Evolutionary conservation across 441 rosid genomes (phyloP), one percentile per base, ranked within the genome.

Genomic region (Melastoma candidum): DNA sequence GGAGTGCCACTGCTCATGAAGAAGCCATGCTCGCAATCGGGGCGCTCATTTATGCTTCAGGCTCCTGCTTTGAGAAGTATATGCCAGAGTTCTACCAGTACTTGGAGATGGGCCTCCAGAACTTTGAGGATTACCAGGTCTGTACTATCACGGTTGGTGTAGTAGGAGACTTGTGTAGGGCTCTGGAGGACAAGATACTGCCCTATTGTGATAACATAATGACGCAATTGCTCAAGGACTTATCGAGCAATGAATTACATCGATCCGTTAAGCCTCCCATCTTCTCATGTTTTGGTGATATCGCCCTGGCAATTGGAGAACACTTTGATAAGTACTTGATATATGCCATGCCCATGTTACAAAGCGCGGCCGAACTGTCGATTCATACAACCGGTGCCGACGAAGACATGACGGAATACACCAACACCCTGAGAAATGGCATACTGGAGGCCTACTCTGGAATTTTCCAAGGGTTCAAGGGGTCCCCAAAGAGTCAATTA

Each of bases 21-120:
- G 98, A 90, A 76, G 97, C 95, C 49, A 85, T 92, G 94, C 95
- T 92, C 47, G 98, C 96, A 27, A 85, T 92, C 9, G 98, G 98
- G 60, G 88, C 96, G 5, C 83, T 92, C 47, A 96, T 96, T 48
- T 81, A 87, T 66, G 96, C 90, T 11, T 71, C 83, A 53, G 98
- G 96, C 53, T 39, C 87, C 11, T 84, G 79, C 65, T 92, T 92
- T 59, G 80, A 66, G 8, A 92, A 80, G 63, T 92, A 92, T 65
- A 83, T 92, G 85, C 63, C 86, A 0, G 94, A 87, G 54, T 76
- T 92, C 53, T 87, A 73, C 70, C 81, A 83, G 56, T 82, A 83
- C 64, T 68, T 92, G 46, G 94, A 92, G 68, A 77, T 78, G 81
- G 96, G 96, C 2, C 73, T 92, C 61, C 94, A 85, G 73, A 92